Evolutionary conservation across 371 early-diverging fungal genomes (phyloP).

Genomic region (Zancudomyces culisetae): DNA sequence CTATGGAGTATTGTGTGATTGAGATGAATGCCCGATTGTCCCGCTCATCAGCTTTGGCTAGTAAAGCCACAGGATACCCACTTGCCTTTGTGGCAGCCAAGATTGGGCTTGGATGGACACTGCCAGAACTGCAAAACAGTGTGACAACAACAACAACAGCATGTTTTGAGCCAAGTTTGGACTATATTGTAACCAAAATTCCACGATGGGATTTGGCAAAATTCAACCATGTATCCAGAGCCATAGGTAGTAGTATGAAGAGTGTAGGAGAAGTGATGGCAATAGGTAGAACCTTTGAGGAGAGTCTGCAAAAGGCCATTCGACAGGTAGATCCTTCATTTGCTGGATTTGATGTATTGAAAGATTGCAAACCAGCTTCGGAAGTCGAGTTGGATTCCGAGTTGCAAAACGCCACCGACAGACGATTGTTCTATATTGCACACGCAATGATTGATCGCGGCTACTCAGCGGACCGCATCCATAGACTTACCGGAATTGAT

Average conservation of each 20-base stretch:
- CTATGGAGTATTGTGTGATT: constrained; percentile 74
- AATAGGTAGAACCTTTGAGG: constrained; percentile 88
- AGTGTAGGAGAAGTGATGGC: constrained; percentile 95
- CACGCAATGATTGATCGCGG: constrained; percentile 67
- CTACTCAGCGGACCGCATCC: constrained; percentile 64
- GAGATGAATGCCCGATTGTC: constrained; percentile 90
- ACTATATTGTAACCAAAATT: constrained; percentile 86
- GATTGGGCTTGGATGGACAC: constrained; percentile 64
- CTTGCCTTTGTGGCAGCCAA: constrained; percentile 91
- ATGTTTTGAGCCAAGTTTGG: constrained; percentile 86
- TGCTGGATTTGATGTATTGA: constrained; percentile 39
- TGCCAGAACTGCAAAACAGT: constrained; percentile 68
- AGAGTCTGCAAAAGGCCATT: constrained; percentile 78
- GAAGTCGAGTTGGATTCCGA: constrained; percentile 47
- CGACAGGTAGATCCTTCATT: constrained; percentile 52
- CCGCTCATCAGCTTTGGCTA: constrained; percentile 69
- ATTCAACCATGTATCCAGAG: constrained; percentile 66
- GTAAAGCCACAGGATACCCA: constrained; percentile 91
- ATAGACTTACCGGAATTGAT: constrained; percentile 80
- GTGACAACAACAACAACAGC: constrained; percentile 84
- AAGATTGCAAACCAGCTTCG: constrained; percentile 17
- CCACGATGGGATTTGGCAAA: constrained; percentile 91
- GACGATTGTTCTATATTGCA: constrained; percentile 73
- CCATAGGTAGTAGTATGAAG: constrained; percentile 77
- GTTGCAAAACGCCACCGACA: constrained; percentile 64